Conservation (phyloP, 768 basidiomycete species). For the Antrodiella citrinella region DNA sequence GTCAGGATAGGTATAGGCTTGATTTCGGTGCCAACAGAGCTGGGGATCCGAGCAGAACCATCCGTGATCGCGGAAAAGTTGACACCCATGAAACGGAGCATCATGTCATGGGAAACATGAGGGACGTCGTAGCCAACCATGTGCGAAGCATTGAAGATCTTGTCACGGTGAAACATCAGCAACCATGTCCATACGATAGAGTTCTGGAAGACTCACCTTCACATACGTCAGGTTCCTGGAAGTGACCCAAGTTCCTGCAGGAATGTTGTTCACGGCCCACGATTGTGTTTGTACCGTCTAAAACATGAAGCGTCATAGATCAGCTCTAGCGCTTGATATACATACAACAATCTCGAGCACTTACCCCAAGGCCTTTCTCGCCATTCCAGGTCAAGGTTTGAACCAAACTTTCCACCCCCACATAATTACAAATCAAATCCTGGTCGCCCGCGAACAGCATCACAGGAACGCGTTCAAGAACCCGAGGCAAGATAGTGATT, state of each 20-base stretch:
- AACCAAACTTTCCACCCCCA: conserved; percentile 84
- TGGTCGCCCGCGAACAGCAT: conserved; percentile 92
- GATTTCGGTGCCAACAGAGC: conserved; percentile 63
- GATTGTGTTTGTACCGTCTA: conserved; percentile 62
- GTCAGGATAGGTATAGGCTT: conserved; percentile 57
- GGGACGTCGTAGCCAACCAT: conserved; percentile 92
- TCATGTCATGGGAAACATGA: conserved; percentile 92
- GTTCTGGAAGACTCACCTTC: conserved; percentile 59
- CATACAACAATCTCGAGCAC: conserved; percentile 20
- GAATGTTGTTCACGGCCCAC: conserved; percentile 66
- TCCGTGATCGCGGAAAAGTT: conserved; percentile 79
- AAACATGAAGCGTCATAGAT: conserved; percentile 5
- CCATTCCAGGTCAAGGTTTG: conserved; percentile 83
- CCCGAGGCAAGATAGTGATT: conserved; percentile 65
- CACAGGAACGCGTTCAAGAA: conserved; percentile 75
- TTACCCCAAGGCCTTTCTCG: conserved; percentile 72
- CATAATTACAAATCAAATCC: conserved; percentile 93
- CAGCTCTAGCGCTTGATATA: not conserved
- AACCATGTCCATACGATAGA: not conserved
- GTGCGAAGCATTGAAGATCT: conserved; percentile 92
- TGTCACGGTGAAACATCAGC: not conserved
- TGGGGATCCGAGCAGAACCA: conserved; percentile 74
- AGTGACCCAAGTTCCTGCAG: conserved; percentile 87
- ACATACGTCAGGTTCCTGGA: conserved; percentile 89
- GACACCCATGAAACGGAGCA: conserved; percentile 92